Evolutionary conservation across 164 flowering plant species (phyloP).

Genomic region (Tetracentron sinense): DNA sequence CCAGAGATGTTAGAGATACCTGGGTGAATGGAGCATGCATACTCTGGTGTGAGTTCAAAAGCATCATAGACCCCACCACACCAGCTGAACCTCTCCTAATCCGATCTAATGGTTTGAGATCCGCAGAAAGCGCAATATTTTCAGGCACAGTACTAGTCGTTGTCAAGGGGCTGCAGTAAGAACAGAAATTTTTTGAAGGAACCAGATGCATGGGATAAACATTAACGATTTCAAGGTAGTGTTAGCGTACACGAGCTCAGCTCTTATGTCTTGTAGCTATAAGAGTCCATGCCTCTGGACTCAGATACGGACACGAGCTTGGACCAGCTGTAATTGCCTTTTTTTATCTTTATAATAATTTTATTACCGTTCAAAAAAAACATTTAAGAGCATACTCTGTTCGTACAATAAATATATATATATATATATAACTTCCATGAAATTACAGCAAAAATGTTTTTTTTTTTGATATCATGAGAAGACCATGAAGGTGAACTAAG

Average conservation of each 20-base stretch:
- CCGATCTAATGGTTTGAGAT: constrained; percentile 24
- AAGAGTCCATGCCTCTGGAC: no score
- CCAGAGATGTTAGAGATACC: constrained; percentile 34
- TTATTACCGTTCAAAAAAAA: no score
- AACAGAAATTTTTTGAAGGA: constrained; percentile 1
- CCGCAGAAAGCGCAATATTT: constrained; percentile 19
- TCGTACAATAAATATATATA: no score
- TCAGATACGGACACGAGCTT: no score
- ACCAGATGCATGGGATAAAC: neutral
- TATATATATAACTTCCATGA: neutral
- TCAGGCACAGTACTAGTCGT: constrained; percentile 14
- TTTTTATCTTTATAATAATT: no score
- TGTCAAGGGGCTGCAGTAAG: constrained; percentile 26
- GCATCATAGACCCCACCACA: constrained; percentile 73
- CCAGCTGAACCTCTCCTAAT: constrained; percentile 83
- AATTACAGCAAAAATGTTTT: neutral
- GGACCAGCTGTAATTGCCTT: no score
- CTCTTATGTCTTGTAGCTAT: no score
- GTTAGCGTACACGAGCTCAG: no score
- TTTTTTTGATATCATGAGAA: neutral
- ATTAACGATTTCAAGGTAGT: neutral
- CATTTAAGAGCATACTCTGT: no score
- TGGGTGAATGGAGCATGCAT: constrained; percentile 93
- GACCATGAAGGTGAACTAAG: neutral
- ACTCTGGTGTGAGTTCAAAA: constrained; percentile 64